phyloP scores from a whole-genome alignment of 208 protist species.

The Trypanosoma mega region DNA sequence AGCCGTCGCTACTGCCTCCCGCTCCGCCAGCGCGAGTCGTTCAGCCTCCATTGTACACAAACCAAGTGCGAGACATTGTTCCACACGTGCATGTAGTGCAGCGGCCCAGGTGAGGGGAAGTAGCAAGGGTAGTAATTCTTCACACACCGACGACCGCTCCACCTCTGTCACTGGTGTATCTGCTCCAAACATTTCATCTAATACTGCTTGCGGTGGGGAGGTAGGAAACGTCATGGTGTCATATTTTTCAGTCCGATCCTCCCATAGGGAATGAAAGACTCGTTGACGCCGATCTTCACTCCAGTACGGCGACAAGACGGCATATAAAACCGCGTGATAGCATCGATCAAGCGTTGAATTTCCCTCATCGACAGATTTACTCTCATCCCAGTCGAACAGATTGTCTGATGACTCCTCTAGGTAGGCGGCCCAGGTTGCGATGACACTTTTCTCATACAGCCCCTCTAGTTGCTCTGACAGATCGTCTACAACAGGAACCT shows the following conservation, averaged over 20 bases:
- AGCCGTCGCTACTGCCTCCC: conserved; percentile 40
- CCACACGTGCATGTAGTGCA: conserved; percentile 73
- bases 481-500: conserved; percentile 43
- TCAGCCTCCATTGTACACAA: too few relatives aligned
- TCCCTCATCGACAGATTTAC: background rate
- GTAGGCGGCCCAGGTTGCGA: conserved; percentile 55
- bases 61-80: conserved; percentile 59
- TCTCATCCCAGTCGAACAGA: background rate
- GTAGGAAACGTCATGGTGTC: background rate
- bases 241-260: conserved; percentile 7
- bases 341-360: conserved; percentile 10
- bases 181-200: background rate
- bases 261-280: conserved; percentile 11
- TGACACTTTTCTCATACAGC: conserved; percentile 48
- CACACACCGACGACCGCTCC: background rate
- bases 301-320: conserved; percentile 24
- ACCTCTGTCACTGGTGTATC: background rate
- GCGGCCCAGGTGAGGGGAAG: conserved; percentile 63
- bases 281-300: conserved; percentile 16
- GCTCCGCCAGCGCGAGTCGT: conserved; percentile 44
- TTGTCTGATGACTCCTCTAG: conserved; percentile 31
- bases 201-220: background rate
- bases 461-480: conserved; percentile 53
- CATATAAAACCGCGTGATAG: conserved; percentile 15
- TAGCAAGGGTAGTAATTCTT: conserved; percentile 30